Conservation (phyloP, 306 rosid genomes). For the Lathyrus oleraceus region DNA sequence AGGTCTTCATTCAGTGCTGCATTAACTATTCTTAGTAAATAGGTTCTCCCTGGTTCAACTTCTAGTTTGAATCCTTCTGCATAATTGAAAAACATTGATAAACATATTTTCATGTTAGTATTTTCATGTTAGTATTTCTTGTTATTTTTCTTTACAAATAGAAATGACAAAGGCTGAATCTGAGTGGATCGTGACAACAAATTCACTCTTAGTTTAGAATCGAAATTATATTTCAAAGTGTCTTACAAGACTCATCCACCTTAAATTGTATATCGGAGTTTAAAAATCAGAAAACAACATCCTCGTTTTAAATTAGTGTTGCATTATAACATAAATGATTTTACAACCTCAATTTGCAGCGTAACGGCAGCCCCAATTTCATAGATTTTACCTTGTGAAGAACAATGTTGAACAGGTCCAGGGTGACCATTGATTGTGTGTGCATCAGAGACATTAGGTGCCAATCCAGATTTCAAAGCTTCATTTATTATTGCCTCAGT, state of each 20-base stretch:
- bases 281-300: no score
- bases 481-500: slow-evolving; percentile 73
- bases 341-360: no score
- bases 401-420: slow-evolving; percentile 52
- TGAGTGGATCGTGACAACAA: no score
- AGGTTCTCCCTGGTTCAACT: slow-evolving; percentile 58
- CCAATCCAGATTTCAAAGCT: slow-evolving; percentile 75
- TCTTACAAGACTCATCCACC: no score
- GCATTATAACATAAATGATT: no score
- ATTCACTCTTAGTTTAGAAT: no score
- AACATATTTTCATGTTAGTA: not conserved
- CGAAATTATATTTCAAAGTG: no score
- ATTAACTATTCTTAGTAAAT: slow-evolving; percentile 70
- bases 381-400: slow-evolving; percentile 52
- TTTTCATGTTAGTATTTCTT: not conserved
- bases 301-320: no score
- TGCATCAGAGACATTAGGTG: slow-evolving; percentile 89
- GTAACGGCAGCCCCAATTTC: no score
- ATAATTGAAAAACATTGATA: not conserved
- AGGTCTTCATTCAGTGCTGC: slow-evolving; percentile 91
- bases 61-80: slow-evolving; percentile 56
- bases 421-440: slow-evolving; percentile 80
- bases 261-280: no score
- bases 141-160: no score
- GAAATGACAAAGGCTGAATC: no score